Base-by-base conservation (phyloP, 2,329 filamentous ascomycete genomes). In the Biscogniauxia mediterranea region DNA sequence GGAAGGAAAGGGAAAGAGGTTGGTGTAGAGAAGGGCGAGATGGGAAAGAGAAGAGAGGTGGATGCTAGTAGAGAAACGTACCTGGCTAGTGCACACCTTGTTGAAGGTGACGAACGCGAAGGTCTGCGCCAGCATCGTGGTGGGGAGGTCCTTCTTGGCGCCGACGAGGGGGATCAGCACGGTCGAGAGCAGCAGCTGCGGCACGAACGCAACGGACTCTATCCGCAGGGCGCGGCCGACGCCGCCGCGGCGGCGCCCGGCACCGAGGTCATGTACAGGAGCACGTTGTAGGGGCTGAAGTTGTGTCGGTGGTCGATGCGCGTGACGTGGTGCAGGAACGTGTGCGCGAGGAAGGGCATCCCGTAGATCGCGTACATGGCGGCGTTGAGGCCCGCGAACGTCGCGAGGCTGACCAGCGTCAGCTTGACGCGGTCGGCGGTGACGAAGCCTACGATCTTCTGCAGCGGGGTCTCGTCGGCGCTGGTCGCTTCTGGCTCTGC, bases 101-200 rank as follows among this genome's bases (percentile, higher is more conserved):
- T 99, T 99, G 70, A 98, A 98, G 0, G 93, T 89, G 3, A 98
- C 95, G 76, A 99, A 99, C 0, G 94, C 92, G 77, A 97, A 97
- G 0, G 95, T 98, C 77, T 99, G 95, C 3, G 92, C 92, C 64
- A 98, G 85, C 91, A 98, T 93, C 5, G 91, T 89, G 0, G 88
- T 85, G 0, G 93, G 83, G 0, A 99, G 83, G 69, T 95, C 89
- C 69, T 87, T 90, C 74, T 94, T 96, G 17, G 92, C 91, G 20
- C 97, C 78, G 1, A 83, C 81, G 1, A 97, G 73, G 0, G 92
- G 90, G 52, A 98, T 89, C 5, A 91, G 80, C 11, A 96, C 68
- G 13, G 91, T 88, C 0, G 91, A 91, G 15, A 99, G 85, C 28
- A 92, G 79, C 0, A 99, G 79, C 73, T 99, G 95, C 0, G 95